These are phyloP conservation scores for Chytriomyces sp. DNA, from an alignment of 192 early-diverging fungal genomes.

Conservation along the genomic window DNA sequence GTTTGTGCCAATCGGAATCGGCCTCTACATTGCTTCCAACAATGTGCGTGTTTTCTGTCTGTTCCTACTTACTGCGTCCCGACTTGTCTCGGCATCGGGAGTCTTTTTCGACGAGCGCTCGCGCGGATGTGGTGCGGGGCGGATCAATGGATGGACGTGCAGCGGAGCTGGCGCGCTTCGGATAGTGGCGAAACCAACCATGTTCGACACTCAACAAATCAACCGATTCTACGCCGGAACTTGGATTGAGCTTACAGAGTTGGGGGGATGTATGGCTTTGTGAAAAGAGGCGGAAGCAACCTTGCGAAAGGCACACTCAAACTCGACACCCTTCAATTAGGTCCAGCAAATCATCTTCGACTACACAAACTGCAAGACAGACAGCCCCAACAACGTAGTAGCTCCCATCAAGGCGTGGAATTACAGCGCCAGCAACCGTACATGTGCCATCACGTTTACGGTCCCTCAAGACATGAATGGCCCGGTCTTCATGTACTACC, in stretches of 20 bases:
- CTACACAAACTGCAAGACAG: constrained; percentile 82
- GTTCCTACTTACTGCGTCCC: neutral
- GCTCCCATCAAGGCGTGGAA: constrained; percentile 45
- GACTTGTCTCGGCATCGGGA: too few species aligned
- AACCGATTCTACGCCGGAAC: too few species aligned
- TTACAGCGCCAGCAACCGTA: constrained; percentile 47
- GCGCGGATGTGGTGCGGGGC: too few species aligned
- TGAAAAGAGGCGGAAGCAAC: too few species aligned
- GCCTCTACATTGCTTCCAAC: constrained; percentile 84
- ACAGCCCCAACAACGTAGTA: constrained; percentile 15
- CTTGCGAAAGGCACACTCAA: too few species aligned
- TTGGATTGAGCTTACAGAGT: too few species aligned
- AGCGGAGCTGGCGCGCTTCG: too few species aligned
- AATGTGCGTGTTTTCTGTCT: constrained; percentile 54
- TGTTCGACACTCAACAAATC: too few species aligned
- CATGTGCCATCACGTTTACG: constrained; percentile 74
- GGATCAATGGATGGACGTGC: too few species aligned
- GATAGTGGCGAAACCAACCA: too few species aligned
- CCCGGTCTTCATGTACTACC: constrained; percentile 92
- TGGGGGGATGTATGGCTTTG: too few species aligned
- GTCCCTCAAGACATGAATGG: constrained; percentile 64
- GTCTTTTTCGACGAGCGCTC: too few species aligned
- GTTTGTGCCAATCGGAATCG: constrained; percentile 94
- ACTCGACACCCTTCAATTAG: constrained; percentile 31
- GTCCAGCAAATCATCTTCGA: constrained; percentile 89